Evolutionary conservation across 2,329 filamentous ascomycete genomes (phyloP).

Genomic region (Nemania diffusa): DNA sequence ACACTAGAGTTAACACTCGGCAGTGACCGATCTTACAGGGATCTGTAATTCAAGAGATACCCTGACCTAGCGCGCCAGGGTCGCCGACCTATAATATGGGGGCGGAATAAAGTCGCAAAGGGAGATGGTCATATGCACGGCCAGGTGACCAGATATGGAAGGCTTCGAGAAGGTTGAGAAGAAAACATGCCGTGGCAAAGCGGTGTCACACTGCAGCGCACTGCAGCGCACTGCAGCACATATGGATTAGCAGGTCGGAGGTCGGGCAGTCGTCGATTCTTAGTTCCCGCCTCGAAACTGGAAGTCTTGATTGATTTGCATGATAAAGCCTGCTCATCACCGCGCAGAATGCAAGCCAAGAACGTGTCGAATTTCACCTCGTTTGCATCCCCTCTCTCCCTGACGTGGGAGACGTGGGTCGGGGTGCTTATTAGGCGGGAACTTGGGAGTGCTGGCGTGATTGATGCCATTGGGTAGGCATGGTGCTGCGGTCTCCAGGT

Average conservation of each 20-base stretch:
- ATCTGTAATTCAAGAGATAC: slow-evolving; percentile 28
- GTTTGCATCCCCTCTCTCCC: slow-evolving; percentile 23
- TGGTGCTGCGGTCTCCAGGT: background rate
- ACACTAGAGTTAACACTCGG: slow-evolving; percentile 20
- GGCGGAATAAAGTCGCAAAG: slow-evolving; percentile 34
- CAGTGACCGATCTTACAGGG: slow-evolving; percentile 32
- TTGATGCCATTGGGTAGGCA: slow-evolving; percentile 9
- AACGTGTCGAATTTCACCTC: slow-evolving; percentile 17
- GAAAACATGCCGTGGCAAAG: slow-evolving; percentile 43
- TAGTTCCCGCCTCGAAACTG: slow-evolving; percentile 23
- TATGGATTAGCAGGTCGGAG: background rate
- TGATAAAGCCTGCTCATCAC: slow-evolving; percentile 35
- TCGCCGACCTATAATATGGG: slow-evolving; percentile 31
- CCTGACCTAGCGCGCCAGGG: slow-evolving; percentile 19
- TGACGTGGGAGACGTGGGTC: slow-evolving; percentile 7
- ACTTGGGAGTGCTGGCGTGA: slow-evolving; percentile 24
- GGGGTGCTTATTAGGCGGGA: slow-evolving; percentile 17
- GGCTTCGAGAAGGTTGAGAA: slow-evolving; percentile 47
- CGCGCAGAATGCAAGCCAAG: slow-evolving; percentile 35
- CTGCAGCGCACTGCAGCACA: background rate
- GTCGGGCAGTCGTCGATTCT: slow-evolving; percentile 3
- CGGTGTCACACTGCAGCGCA: slow-evolving; percentile 38
- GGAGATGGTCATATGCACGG: slow-evolving; percentile 43
- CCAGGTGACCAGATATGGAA: slow-evolving; percentile 44
- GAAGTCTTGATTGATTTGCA: slow-evolving; percentile 42